Percentiles rank a stretch among this genome's conserved stretches.
phyloP scores from a whole-genome alignment of 1,284 basidiomycete species.

The Marasmius sp. region DNA sequence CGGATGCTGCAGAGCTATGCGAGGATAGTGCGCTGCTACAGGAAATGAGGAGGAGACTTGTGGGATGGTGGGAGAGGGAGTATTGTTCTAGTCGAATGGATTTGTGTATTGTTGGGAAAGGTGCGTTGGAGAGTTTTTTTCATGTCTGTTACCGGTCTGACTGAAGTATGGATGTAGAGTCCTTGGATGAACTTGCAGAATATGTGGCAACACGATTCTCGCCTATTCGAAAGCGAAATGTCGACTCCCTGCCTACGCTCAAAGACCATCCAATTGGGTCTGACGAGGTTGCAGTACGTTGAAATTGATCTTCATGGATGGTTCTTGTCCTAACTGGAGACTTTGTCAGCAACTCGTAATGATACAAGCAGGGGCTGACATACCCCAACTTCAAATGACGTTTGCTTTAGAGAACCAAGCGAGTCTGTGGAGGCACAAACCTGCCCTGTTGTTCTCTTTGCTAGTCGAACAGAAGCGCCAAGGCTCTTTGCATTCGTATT shows the following conservation, averaged over 20 bases:
- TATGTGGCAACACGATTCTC: constrained; percentile 37
- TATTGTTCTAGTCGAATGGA: constrained; percentile 54
- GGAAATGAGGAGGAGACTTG: constrained; percentile 60
- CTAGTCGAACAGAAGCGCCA: constrained; percentile 71
- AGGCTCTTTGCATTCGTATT: constrained; percentile 60
- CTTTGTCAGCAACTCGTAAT: constrained; percentile 49
- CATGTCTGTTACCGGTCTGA: constrained; percentile 20
- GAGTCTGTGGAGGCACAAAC: constrained; percentile 51
- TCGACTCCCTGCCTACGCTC: constrained; percentile 37
- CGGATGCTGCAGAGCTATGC: constrained; percentile 7
- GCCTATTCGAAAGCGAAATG: constrained; percentile 45
- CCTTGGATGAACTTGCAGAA: neutral
- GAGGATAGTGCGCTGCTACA: constrained; percentile 39
- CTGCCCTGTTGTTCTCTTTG: constrained; percentile 58
- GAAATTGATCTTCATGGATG: neutral
- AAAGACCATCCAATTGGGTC: constrained; percentile 36
- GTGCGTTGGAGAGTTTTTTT: constrained; percentile 56
- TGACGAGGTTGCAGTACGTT: constrained; percentile 41
- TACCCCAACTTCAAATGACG: constrained; percentile 52
- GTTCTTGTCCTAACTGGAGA: neutral
- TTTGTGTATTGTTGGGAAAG: neutral
- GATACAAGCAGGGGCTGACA: constrained; percentile 63
- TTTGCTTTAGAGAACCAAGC: constrained; percentile 61
- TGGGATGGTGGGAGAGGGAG: constrained; percentile 66
- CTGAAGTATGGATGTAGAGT: neutral